Base-by-base conservation (phyloP, 2,329 filamentous ascomycete genomes). In the Fusarium oxysporum region DNA sequence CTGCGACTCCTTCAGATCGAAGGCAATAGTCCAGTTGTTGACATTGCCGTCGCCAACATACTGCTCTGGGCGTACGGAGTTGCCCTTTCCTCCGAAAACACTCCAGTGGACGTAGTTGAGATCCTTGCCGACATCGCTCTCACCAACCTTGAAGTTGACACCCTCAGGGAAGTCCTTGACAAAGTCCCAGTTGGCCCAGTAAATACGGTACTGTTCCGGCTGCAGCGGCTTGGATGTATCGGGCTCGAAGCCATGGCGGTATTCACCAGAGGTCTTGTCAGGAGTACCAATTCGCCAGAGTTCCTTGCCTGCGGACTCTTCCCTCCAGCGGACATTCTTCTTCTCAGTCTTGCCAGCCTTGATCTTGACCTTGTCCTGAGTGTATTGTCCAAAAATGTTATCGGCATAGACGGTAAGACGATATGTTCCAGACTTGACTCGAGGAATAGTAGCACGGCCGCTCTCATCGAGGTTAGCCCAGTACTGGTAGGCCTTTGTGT, bases 51-150 rank as follows among this genome's bases (percentile, higher is more conserved):
- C 84, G 25, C 84, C 81, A 45, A 82, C 80, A 55, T 86, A 85
- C 9, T 83, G 79, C 48, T 84, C 80, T 2, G 82, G 79, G 1
- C 87, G 82, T 7, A 83, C 59, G 19, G 79, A 84, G 78, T 90
- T 87, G 3, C 82, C 87, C 33, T 86, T 81, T 10, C 87, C 87
- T 3, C 89, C 89, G 73, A 90, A 91, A 13, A 90, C 88, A 63
- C 86, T 88, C 90, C 90, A 92, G 77, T 92, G 90, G 8, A 91
- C 86, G 62, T 91, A 91, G 79, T 92, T 92, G 67, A 90, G 82
- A 73, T 90, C 88, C 16, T 80, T 78, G 0, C 80, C 80, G 23
- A 82, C 82, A 32, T 88, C 79, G 67, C 85, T 86, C 75, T 85
- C 79, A 14, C 89, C 89, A 3, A 92, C 85, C 19, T 85, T 84